Evolutionary conservation across 441 rosid genomes (phyloP).

Genomic region (Biscutella auriculata): DNA sequence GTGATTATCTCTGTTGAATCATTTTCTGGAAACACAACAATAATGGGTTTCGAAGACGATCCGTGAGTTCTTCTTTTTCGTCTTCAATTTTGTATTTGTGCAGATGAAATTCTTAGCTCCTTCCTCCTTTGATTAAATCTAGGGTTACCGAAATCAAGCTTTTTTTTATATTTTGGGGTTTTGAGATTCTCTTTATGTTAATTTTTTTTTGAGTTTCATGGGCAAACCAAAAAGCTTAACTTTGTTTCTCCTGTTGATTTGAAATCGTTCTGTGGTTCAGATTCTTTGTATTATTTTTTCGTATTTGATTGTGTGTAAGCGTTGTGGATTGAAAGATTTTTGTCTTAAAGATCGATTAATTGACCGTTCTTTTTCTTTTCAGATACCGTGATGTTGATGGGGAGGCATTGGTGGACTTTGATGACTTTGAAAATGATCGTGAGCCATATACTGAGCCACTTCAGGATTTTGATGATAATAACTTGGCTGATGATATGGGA

Average conservation of each 20-base stretch:
- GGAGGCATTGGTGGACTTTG: slow-evolving; percentile 89
- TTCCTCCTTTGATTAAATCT: not conserved
- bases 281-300: not conserved
- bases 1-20: slow-evolving; percentile 1
- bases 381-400: slow-evolving; percentile 90
- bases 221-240: not conserved
- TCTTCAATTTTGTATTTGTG: not conserved
- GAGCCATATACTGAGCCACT: slow-evolving; percentile 47
- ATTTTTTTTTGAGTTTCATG: not conserved
- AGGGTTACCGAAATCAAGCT: slow-evolving; percentile 17
- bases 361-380: not conserved
- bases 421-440: slow-evolving; percentile 58
- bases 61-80: slow-evolving; percentile 15
- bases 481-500: slow-evolving; percentile 53
- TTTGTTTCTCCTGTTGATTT: not conserved
- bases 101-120: not conserved
- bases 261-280: not conserved
- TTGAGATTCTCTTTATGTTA: not conserved
- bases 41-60: slow-evolving; percentile 28
- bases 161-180: not conserved
- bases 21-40: not conserved
- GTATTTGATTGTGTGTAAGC: not conserved
- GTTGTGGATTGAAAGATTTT: not conserved
- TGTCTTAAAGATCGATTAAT: not conserved
- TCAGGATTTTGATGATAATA: slow-evolving; percentile 34